These are phyloP conservation scores for Choricystis sp. DNA, from an alignment of 139 green algal genomes.

Conservation along the genomic window DNA sequence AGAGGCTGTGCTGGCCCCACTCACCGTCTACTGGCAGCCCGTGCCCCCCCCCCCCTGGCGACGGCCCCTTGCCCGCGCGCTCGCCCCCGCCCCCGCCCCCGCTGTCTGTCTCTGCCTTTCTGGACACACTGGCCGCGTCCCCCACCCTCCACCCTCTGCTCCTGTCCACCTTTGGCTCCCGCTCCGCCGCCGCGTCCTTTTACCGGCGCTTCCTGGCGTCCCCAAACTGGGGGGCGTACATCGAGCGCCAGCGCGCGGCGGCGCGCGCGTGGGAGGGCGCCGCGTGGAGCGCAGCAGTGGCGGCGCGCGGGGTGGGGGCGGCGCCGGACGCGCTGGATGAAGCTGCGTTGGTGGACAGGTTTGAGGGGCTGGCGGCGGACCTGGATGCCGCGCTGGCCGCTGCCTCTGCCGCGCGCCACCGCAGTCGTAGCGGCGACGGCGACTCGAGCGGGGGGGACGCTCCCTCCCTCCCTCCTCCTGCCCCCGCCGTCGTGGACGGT, in stretches of 20 bases:
- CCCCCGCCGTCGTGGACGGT: not conserved
- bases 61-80: not conserved
- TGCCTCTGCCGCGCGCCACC: not conserved
- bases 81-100: too few relatives aligned
- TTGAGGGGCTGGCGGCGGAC: not conserved
- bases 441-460: too few relatives aligned
- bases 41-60: too few relatives aligned
- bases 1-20: too few relatives aligned
- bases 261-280: constrained; percentile 10
- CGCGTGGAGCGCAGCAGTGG: not conserved
- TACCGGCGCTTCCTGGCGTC: constrained; percentile 40
- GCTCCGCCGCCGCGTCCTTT: constrained; percentile 21
- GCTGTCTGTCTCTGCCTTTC: not conserved
- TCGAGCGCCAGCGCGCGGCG: constrained; percentile 22
- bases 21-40: too few relatives aligned
- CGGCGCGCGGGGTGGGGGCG: too few relatives aligned
- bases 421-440: not conserved
- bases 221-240: constrained; percentile 54
- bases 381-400: too few relatives aligned
- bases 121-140: not conserved
- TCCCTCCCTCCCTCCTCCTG: too few relatives aligned
- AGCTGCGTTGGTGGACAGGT: not conserved
- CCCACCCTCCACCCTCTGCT: not conserved
- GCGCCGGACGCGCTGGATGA: not conserved
- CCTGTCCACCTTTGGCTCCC: not conserved